Base-by-base conservation (phyloP, 2,329 filamentous ascomycete genomes). In the Microdochium trichocladiopsis region DNA sequence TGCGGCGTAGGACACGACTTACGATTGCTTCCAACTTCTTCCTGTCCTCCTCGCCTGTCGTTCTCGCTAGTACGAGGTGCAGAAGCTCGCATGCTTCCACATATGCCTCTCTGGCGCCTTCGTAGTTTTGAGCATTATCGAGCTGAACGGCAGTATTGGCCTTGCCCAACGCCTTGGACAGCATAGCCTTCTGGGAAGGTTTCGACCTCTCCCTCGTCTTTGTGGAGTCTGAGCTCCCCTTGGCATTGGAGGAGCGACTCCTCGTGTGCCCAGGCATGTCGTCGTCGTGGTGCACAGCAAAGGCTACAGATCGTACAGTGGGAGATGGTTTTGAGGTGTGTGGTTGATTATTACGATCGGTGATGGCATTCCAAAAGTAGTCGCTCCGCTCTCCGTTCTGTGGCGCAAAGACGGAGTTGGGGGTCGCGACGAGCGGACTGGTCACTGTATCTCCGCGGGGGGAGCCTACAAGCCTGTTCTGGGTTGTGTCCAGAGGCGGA, bases 41-140 rank as follows among this genome's bases (percentile, higher is more conserved):
- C 67, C 86, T 85, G 63, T 99, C 94, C 51, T 96, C 91, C 31
- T 92, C 86, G 6, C 86, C 90, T 11, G 85, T 85, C 53, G 90
- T 96, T 61, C 89, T 84, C 53, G 86, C 74, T 72, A 99, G 87
- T 4, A 99, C 94, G 62, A 95, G 86, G 59, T 93, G 87, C 51
- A 99, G 73, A 54, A 99, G 76, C 52, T 86, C 82, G 65, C 94
- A 99, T 3, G 95, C 94, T 70, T 99, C 94, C 11, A 82, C 78
- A 66, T 99, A 99, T 14, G 93, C 91, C 62, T 90, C 83, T 65
- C 95, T 86, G 18, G 94, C 94, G 41, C 90, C 91, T 66, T 93
- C 89, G 57, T 94, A 93, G 64, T 97, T 96, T 63, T 94, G 89
- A 14, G 90, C 91, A 79, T 96, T 97, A 71, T 99, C 94, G 41